Base-by-base conservation (phyloP, 164 flowering plant genomes). In the Piper betle region DNA sequence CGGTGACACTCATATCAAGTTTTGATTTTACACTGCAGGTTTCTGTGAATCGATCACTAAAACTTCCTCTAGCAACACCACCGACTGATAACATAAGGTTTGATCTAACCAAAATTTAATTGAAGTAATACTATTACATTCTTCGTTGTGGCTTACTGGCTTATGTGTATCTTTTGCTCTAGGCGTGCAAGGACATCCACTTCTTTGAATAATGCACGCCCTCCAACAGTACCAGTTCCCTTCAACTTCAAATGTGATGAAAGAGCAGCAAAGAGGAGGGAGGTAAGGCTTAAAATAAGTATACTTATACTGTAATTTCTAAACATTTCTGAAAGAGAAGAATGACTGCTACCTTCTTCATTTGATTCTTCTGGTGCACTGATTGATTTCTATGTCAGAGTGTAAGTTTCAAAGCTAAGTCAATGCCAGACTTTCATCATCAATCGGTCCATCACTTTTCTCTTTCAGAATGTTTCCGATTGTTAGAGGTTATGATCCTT, bases 231-330 rank as follows among this genome's bases (percentile, higher is more conserved):
- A 50, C 71, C 73, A 58, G 73, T 76, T 64, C 74, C 91, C 46
- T 93, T 93, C 67, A 84, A 71, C 65, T 81, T 93, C 71, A 86
- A 81, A 68, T 81, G 86, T 70, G 96, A 93, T 61, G 97, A 87
- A 76, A 86, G 98, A 78, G 94, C 82, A 40, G 82, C 73, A 69
- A 88, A 81, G 75, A 73, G 89, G n/a, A 92, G 77, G 77, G 87
- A 92, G 93, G 98, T 66, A 81, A 72, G 79, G 39, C 38, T 25
- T 25, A 25, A 25, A 25, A 25, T 25, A 25, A 25, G 33, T 25
- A 25, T 25, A 25, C 60, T 46, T n/a, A 63, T n/a, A 20, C 54
- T 25, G 39, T 55, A 33, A 15, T 46, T 55, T 39, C 55, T 17
- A 6, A 53, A 17, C 19, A 42, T 42, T 42, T 10, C 6, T 42